These are phyloP conservation scores for Penicillium occitanis DNA, from an alignment of 2,329 filamentous ascomycete species.

Conservation along the genomic window DNA sequence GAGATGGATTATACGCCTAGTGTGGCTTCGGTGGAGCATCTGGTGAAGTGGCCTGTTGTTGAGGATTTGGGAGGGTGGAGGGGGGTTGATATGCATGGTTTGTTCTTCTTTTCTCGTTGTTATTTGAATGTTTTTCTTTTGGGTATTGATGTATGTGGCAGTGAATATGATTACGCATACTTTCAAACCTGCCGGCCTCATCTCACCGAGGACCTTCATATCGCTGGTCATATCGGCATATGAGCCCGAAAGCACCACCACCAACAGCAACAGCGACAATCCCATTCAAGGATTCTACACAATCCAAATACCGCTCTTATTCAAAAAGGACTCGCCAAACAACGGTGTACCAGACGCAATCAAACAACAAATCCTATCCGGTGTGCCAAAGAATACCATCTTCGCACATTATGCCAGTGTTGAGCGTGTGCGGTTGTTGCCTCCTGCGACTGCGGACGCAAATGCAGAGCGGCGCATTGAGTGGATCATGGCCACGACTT, in stretches of 20 bases:
- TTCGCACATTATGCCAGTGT: constrained; percentile 39
- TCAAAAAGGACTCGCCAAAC: constrained; percentile 18
- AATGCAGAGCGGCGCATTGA: constrained; percentile 23
- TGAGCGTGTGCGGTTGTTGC: constrained; percentile 30
- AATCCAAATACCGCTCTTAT: constrained; percentile 35
- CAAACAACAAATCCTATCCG: constrained; percentile 26
- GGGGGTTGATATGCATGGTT: constrained; percentile 32
- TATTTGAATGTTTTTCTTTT: background rate
- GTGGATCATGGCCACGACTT: constrained; percentile 42
- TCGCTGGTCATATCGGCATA: constrained; percentile 34
- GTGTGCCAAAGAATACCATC: constrained; percentile 29
- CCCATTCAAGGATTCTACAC: constrained; percentile 31
- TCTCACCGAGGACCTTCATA: constrained; percentile 37
- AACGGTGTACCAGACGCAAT: constrained; percentile 24
- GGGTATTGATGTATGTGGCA: constrained; percentile 17
- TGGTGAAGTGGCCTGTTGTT: constrained; percentile 32
- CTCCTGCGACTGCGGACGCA: constrained; percentile 4
- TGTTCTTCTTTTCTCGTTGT: background rate
- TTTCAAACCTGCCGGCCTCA: constrained; percentile 34
- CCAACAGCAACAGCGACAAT: background rate
- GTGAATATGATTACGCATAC: constrained; percentile 40
- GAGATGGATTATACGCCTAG: constrained; percentile 45
- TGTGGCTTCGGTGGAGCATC: constrained; percentile 31
- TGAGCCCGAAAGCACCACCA: constrained; percentile 14
- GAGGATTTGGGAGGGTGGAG: constrained; percentile 26